phyloP scores from a whole-genome alignment of 176 grass and related monocot genomes.

The Juncus effusus region DNA sequence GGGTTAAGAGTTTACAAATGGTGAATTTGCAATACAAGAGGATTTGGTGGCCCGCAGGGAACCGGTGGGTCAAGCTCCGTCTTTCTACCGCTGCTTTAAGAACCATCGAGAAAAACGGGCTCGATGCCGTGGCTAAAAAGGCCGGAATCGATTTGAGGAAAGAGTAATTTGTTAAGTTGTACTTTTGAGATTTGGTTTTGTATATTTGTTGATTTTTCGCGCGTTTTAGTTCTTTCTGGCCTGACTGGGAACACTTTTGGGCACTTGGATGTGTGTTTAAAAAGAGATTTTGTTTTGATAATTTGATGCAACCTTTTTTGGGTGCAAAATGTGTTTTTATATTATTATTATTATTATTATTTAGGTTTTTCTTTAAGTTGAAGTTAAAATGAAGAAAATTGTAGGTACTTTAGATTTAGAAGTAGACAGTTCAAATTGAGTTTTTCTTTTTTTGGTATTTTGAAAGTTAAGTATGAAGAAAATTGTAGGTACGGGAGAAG shows the following conservation, averaged over 20 bases:
- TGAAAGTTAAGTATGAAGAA: too few species aligned
- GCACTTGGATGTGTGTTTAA: too few species aligned
- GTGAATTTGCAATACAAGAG: conserved; percentile 94
- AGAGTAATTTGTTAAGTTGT: conserved; percentile 26
- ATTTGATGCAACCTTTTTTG: not conserved
- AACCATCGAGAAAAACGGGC: conserved; percentile 88
- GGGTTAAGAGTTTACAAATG: conserved; percentile 88
- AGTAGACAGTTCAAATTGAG: too few species aligned
- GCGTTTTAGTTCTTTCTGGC: too few species aligned
- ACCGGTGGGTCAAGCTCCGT: conserved; percentile 65
- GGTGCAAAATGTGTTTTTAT: not conserved
- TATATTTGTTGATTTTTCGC: not conserved
- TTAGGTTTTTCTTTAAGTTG: too few species aligned
- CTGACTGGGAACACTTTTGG: too few species aligned
- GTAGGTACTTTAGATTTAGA: too few species aligned
- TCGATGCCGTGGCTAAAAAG: conserved; percentile 80
- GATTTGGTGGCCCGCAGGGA: conserved; percentile 85
- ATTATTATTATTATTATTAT: too few species aligned
- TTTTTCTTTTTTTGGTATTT: too few species aligned
- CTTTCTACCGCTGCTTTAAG: conserved; percentile 81
- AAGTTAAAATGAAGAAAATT: too few species aligned
- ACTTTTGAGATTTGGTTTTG: conserved; percentile 11
- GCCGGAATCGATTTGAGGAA: conserved; percentile 78
- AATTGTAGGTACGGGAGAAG: too few species aligned
- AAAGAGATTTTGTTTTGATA: not conserved